Evolutionary conservation across 768 basidiomycete genomes (phyloP).

Genomic region (Grammothele lineata): DNA sequence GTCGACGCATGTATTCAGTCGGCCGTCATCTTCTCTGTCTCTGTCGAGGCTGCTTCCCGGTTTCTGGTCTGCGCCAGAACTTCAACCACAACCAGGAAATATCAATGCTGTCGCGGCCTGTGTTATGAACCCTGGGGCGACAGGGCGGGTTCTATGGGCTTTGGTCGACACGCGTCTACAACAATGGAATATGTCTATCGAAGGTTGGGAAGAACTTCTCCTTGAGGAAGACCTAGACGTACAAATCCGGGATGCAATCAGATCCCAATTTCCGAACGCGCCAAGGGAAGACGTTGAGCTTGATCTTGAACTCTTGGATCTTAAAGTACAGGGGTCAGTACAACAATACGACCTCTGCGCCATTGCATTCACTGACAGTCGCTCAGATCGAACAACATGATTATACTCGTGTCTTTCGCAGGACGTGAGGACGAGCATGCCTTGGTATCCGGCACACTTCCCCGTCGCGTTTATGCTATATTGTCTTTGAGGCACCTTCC

Average conservation of each 20-base stretch:
- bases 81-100: constrained; percentile 50
- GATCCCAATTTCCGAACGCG: constrained; percentile 35
- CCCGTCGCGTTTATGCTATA: constrained; percentile 65
- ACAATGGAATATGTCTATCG: constrained; percentile 62
- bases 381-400: constrained; percentile 45
- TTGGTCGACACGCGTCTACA: constrained; percentile 65
- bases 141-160: constrained; percentile 60
- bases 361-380: neutral
- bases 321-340: constrained; percentile 56
- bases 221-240: constrained; percentile 53
- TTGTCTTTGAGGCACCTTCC: constrained; percentile 42
- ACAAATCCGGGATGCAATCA: constrained; percentile 44
- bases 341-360: neutral
- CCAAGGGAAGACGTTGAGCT: constrained; percentile 43
- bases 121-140: constrained; percentile 28
- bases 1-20: constrained; percentile 55
- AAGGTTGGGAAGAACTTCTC: constrained; percentile 67
- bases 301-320: constrained; percentile 72
- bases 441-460: constrained; percentile 35
- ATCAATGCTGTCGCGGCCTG: constrained; percentile 61
- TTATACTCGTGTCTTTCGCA: constrained; percentile 66
- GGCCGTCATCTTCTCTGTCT: constrained; percentile 41
- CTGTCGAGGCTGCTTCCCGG: constrained; percentile 40
- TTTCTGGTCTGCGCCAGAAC: constrained; percentile 37
- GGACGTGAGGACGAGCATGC: constrained; percentile 43